Conservation (phyloP, 768 basidiomycete species). For the Daedaleopsis sinensis region DNA sequence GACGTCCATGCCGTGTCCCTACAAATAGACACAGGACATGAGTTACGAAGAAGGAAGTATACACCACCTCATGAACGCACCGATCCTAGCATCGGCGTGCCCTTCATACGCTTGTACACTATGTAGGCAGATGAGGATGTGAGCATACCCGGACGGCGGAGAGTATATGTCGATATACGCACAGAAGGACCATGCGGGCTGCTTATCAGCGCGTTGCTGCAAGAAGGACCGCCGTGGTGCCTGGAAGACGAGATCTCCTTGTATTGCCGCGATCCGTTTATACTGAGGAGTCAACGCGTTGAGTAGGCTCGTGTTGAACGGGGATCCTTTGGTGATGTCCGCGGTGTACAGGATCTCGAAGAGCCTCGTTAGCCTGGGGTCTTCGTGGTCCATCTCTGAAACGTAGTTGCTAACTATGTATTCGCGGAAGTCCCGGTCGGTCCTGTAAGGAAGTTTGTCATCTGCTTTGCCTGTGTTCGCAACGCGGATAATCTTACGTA, state of each 20-base stretch:
- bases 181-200: constrained; percentile 13
- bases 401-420: constrained; percentile 1
- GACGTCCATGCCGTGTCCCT: constrained; percentile 10
- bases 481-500: constrained; percentile 4
- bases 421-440: constrained; percentile 5
- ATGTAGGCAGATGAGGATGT: neutral
- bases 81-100: constrained; percentile 2
- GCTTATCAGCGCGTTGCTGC: constrained; percentile 2
- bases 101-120: constrained; percentile 1
- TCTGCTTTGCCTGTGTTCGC: no score
- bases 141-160: neutral
- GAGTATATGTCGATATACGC: neutral
- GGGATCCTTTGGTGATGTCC: constrained; percentile 21
- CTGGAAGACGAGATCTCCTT: constrained; percentile 27
- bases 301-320: constrained; percentile 22
- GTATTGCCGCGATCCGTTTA: constrained; percentile 30
- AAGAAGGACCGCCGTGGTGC: constrained; percentile 23
- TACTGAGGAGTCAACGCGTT: constrained; percentile 21
- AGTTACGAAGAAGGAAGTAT: neutral
- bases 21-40: neutral
- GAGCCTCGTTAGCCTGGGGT: neutral
- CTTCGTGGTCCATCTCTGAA: neutral
- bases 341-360: constrained; percentile 15
- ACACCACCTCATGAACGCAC: neutral
- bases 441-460: neutral